Conservation (phyloP, 2,329 filamentous ascomycete genomes). For the Colletotrichum tanaceti region DNA sequence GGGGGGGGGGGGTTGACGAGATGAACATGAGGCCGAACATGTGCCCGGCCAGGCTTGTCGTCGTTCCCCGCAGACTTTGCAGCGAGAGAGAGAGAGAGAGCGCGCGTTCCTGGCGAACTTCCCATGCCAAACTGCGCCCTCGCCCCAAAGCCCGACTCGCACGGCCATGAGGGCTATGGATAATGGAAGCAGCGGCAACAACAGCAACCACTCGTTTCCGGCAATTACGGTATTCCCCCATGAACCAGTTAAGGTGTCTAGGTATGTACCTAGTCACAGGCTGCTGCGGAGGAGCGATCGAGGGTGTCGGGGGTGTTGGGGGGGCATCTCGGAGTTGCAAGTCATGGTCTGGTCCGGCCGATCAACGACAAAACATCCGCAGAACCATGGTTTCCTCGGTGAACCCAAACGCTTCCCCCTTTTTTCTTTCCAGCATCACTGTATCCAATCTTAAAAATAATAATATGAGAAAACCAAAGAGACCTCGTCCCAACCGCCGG, state of each 20-base stretch:
- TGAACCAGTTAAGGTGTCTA: neutral
- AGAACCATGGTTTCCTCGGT: constrained; percentile 17
- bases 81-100: neutral
- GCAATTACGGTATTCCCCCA: neutral
- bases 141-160: constrained; percentile 25
- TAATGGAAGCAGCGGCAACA: neutral
- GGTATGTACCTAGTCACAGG: constrained; percentile 2
- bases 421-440: constrained; percentile 8
- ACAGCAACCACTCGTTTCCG: neutral
- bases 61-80: constrained; percentile 18
- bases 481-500: constrained; percentile 21
- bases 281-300: constrained; percentile 16
- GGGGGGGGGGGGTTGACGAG: no score
- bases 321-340: no score
- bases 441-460: no score
- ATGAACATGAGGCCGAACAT: constrained; percentile 37
- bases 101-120: constrained; percentile 30
- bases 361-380: constrained; percentile 10
- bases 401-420: constrained; percentile 5
- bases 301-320: constrained; percentile 6
- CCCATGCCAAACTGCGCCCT: constrained; percentile 30
- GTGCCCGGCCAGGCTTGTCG: constrained; percentile 7
- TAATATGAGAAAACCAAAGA: no score
- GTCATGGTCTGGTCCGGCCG: constrained; percentile 1
- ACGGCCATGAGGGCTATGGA: constrained; percentile 24